Conservation (phyloP, 2,329 filamentous ascomycete species). For the Magnaporthales sp. region DNA sequence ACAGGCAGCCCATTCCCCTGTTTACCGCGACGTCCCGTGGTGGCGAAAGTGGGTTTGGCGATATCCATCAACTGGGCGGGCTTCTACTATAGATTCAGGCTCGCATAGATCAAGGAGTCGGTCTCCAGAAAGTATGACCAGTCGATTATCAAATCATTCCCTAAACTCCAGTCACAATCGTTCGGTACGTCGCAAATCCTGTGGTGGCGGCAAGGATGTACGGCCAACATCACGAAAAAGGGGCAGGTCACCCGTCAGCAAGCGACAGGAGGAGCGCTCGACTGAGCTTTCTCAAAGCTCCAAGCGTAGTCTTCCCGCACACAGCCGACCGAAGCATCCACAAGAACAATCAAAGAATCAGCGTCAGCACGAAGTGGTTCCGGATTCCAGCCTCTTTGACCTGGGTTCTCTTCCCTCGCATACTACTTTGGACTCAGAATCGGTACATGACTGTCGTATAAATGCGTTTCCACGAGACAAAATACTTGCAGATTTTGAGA, state of each 20-base stretch:
- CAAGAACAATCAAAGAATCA: neutral
- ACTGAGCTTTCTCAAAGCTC: neutral
- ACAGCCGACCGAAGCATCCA: neutral
- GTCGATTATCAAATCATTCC: neutral
- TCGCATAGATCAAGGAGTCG: neutral
- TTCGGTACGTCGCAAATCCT: neutral
- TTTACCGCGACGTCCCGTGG: neutral
- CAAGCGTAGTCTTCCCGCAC: neutral
- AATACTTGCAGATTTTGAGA: neutral
- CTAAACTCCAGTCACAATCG: neutral
- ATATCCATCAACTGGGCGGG: neutral
- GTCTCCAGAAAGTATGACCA: neutral
- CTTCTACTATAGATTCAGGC: constrained; percentile 2
- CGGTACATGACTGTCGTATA: neutral
- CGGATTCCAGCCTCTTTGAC: neutral
- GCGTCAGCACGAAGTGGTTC: neutral
- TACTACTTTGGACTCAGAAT: neutral
- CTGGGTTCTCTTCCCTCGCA: neutral
- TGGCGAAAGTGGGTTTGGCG: neutral
- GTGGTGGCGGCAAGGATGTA: neutral
- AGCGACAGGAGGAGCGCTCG: neutral
- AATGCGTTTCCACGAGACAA: neutral
- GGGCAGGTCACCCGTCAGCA: neutral
- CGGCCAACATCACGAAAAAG: neutral
- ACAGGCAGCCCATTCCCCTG: neutral